Evolutionary conservation across 2,329 filamentous ascomycete genomes (phyloP), one percentile per base, ranked within the genome.

Genomic region (Cadophora luteo-olivacea): DNA sequence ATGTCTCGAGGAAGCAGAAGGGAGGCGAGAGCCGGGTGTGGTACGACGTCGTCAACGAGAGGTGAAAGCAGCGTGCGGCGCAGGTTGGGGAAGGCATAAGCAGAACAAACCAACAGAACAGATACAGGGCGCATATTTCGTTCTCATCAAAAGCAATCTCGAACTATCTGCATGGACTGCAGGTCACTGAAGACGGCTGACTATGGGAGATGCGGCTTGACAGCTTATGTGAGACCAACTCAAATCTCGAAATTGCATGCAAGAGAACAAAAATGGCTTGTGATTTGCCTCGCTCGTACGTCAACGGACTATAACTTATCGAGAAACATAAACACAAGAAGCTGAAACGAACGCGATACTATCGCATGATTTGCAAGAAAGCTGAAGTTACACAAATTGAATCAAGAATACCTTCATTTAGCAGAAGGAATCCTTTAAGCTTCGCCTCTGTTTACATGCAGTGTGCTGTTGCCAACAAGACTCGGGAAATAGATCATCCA

Each of bases 31-130:
- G 8, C 24, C 16, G 25, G 52, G 55, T 58, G 55, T 36, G 14
- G 33, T 41, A 41, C 33, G 3, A 45, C 41, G 14, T 45, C 16
- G 41, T 24, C 19, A 41, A 41, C 25, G 19, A 24, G 22, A 25
- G 55, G 16, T 12, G 36, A 38, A 60, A 60, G 55, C 55, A 60
- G 33, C 33, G 55, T 38, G 54, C 33, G 54, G 54, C 54, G 54
- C 54, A 38, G 32, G 6, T 22, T 49, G 45, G 5, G 45, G 11
- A 14, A n/a, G 5, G 8, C 29, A 38, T 25, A 54, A 14, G 25
- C 25, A 55, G 4, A 55, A 19, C 16, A 55, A 55, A 55, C 52
- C 29, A 55, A 55, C 52, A 29, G 29, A 5, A 29, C 29, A 29
- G 29, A 5, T n/a, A n/a, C 3, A 29, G 24, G n/a, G 25, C 16